Evolutionary conservation across 305 asterid genomes (phyloP).

Genomic region (Striga hermonthica): DNA sequence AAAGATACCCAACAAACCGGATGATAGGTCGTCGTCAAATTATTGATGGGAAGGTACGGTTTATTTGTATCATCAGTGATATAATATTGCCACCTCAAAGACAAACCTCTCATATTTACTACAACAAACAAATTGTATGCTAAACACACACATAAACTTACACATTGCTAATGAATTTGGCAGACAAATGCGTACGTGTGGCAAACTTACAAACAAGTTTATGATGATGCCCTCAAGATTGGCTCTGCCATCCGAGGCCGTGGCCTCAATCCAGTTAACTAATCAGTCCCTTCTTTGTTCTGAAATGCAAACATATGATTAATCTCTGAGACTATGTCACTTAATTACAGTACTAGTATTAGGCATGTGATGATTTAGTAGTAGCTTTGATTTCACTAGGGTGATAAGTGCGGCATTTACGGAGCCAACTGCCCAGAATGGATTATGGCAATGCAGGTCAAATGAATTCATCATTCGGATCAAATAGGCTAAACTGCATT

Average conservation of each 20-base stretch:
- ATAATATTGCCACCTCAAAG: background rate
- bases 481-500: too few species aligned
- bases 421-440: constrained; percentile 88
- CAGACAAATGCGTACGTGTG: constrained; percentile 74
- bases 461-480: background rate
- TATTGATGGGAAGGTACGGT: constrained; percentile 62
- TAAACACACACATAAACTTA: background rate
- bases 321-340: background rate
- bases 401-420: constrained; percentile 82
- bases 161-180: constrained; percentile 10
- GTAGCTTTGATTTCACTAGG: constrained; percentile 40
- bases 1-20: constrained; percentile 42
- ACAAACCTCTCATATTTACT: background rate
- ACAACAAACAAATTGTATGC: background rate
- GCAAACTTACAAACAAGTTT: constrained; percentile 67
- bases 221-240: constrained; percentile 46
- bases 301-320: background rate
- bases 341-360: background rate
- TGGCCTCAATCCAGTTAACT: constrained; percentile 63
- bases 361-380: background rate
- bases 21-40: constrained; percentile 75
- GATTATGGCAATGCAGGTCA: constrained; percentile 91
- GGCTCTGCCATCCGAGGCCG: constrained; percentile 80
- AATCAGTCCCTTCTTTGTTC: constrained; percentile 15
- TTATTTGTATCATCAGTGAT: background rate